Evolutionary conservation across 345 rosid species (phyloP).

Genomic region (Lepidium aucheri): DNA sequence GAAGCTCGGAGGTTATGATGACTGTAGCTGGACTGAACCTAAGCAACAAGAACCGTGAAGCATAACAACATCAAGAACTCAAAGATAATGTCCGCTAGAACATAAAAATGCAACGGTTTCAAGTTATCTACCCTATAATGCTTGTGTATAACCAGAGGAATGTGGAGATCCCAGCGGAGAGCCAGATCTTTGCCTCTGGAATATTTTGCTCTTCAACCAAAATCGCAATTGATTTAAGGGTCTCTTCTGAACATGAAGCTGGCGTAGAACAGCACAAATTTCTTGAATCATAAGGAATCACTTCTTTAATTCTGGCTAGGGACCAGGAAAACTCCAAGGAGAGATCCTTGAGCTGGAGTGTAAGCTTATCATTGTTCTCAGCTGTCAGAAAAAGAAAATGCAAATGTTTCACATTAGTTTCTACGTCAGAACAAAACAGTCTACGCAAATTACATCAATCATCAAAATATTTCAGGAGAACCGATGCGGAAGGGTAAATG

Average conservation of each 20-base stretch:
- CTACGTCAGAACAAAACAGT: not conserved
- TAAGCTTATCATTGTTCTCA: slow-evolving; percentile 43
- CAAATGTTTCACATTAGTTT: not conserved
- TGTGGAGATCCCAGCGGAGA: slow-evolving; percentile 65
- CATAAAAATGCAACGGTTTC: not conserved
- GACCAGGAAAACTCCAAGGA: slow-evolving; percentile 78
- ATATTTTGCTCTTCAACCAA: slow-evolving; percentile 65
- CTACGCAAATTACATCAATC: not conserved
- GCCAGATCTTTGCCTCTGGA: slow-evolving; percentile 59
- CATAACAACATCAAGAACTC: not conserved
- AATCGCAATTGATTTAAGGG: slow-evolving; percentile 35
- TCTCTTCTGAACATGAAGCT: slow-evolving; percentile 44
- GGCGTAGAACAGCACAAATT: slow-evolving; percentile 45
- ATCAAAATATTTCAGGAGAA: not conserved
- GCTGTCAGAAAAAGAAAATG: slow-evolving; percentile 28
- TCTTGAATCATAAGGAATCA: slow-evolving; percentile 32
- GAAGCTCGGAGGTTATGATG: slow-evolving; percentile 68
- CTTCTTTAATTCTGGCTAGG: slow-evolving; percentile 48
- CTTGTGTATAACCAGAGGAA: slow-evolving; percentile 88
- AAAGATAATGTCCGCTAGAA: not conserved
- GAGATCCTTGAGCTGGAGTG: slow-evolving; percentile 52
- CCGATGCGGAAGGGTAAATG: not conserved
- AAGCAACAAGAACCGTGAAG: slow-evolving; percentile 6
- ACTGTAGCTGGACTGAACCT: slow-evolving; percentile 79
- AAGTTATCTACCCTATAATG: slow-evolving; percentile 58